phyloP scores from a whole-genome alignment of 2,329 filamentous ascomycete species.

The Juglanconis juglandina region DNA sequence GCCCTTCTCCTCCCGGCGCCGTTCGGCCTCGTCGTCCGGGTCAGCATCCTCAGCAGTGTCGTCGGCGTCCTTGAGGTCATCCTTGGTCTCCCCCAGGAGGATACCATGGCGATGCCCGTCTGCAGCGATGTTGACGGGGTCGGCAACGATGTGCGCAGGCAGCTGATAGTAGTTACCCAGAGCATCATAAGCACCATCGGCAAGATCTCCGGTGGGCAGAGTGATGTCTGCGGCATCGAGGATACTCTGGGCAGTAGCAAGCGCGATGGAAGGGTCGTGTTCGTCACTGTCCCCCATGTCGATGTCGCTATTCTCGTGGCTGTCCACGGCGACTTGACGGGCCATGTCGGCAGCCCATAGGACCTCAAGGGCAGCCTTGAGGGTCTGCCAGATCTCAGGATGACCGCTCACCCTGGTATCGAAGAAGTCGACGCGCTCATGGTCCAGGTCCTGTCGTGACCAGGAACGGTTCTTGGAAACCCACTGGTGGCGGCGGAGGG shows the following conservation, averaged over 20 bases:
- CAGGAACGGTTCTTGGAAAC: constrained; percentile 59
- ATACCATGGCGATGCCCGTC: constrained; percentile 20
- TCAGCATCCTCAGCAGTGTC: constrained; percentile 27
- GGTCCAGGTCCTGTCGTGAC: constrained; percentile 66
- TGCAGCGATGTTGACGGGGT: constrained; percentile 56
- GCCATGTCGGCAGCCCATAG: constrained; percentile 55
- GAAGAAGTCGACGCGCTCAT: constrained; percentile 80
- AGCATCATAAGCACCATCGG: constrained; percentile 69
- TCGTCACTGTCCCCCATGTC: constrained; percentile 23
- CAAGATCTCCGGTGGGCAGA: constrained; percentile 68
- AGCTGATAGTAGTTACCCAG: constrained; percentile 68
- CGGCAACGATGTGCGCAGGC: constrained; percentile 64
- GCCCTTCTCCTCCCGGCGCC: constrained; percentile 49
- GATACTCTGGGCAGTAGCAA: constrained; percentile 74
- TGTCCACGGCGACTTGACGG: constrained; percentile 6
- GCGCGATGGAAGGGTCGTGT: constrained; percentile 35
- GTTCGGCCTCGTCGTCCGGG: constrained; percentile 24
- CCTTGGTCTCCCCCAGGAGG: constrained; percentile 1
- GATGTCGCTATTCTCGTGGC: not conserved
- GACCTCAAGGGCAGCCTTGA: constrained; percentile 65
- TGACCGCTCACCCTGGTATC: constrained; percentile 81
- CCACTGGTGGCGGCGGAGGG: constrained; percentile 65
- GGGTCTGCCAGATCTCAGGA: constrained; percentile 74
- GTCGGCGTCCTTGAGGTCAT: constrained; percentile 14
- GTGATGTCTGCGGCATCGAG: constrained; percentile 75